Conservation (phyloP, 306 rosid genomes). For the Myrica gale region DNA sequence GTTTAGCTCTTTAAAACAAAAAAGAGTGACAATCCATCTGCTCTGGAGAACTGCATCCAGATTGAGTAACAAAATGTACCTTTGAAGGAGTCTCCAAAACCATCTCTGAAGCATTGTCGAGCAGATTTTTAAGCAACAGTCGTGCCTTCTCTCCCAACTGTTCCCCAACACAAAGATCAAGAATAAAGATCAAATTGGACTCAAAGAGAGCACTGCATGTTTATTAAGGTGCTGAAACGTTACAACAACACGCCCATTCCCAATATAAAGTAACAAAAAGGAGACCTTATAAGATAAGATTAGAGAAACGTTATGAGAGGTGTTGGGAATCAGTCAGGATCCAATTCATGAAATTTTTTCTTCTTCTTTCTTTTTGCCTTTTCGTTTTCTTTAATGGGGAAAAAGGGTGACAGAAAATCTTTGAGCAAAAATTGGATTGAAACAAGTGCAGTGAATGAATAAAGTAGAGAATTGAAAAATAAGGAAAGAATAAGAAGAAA, state of each 20-base stretch:
- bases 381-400: too few species aligned
- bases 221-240: background rate
- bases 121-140: slow-evolving; percentile 49
- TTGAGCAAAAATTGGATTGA: too few species aligned
- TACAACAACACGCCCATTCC: background rate
- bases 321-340: background rate
- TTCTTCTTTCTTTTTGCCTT: too few species aligned
- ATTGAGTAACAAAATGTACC: slow-evolving; percentile 33
- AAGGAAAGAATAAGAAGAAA: too few species aligned
- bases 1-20: background rate
- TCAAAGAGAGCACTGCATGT: background rate
- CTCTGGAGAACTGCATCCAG: slow-evolving; percentile 10
- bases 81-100: slow-evolving; percentile 43
- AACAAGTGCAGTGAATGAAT: too few species aligned
- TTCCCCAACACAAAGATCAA: background rate
- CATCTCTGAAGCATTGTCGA: slow-evolving; percentile 54
- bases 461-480: too few species aligned
- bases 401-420: too few species aligned
- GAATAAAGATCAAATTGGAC: background rate
- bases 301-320: background rate
- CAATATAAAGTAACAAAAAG: background rate
- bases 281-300: background rate
- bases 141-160: slow-evolving; percentile 53
- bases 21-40: background rate
- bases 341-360: background rate